Conservation (phyloP, 2,329 filamentous ascomycete genomes). For the Pseudophaeomoniella oleicola region DNA sequence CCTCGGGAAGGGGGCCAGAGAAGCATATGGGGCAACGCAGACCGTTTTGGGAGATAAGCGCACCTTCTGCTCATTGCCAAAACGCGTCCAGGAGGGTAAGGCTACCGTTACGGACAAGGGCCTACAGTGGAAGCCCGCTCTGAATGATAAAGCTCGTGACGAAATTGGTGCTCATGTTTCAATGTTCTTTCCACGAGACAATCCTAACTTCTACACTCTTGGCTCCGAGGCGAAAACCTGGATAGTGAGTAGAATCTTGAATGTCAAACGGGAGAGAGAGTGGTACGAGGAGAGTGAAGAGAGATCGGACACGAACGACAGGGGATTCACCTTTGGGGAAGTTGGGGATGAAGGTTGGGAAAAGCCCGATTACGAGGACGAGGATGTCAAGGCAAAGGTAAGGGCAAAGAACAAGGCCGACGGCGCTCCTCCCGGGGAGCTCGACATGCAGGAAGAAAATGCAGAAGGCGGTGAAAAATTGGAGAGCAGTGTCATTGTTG, state of each 20-base stretch:
- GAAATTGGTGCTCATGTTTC: conserved; percentile 64
- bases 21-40: conserved; percentile 29
- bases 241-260: conserved; percentile 20
- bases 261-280: conserved; percentile 4
- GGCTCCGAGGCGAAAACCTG: conserved; percentile 21
- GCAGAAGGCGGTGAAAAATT: conserved; percentile 8
- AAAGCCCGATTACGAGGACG: conserved; percentile 8
- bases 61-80: conserved; percentile 71
- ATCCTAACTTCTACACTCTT: conserved; percentile 27
- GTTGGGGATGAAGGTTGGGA: conserved; percentile 9
- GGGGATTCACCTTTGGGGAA: conserved; percentile 7
- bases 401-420: conserved; percentile 3
- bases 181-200: conserved; percentile 30
- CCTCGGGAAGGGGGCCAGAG: conserved; percentile 52
- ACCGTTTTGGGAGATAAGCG: conserved; percentile 43
- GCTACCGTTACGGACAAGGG: conserved; percentile 15
- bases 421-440: conserved; percentile 7
- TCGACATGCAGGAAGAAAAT: conserved; percentile 10
- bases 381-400: conserved; percentile 9
- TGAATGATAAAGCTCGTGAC: conserved; percentile 67
- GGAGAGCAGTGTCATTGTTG: conserved; percentile 12
- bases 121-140: conserved; percentile 50
- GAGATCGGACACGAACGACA: conserved; percentile 6
- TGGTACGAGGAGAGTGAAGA: conserved; percentile 12
- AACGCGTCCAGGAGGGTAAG: conserved; percentile 15